phyloP scores from a whole-genome alignment of 768 basidiomycete species.

The Chiua virens region DNA sequence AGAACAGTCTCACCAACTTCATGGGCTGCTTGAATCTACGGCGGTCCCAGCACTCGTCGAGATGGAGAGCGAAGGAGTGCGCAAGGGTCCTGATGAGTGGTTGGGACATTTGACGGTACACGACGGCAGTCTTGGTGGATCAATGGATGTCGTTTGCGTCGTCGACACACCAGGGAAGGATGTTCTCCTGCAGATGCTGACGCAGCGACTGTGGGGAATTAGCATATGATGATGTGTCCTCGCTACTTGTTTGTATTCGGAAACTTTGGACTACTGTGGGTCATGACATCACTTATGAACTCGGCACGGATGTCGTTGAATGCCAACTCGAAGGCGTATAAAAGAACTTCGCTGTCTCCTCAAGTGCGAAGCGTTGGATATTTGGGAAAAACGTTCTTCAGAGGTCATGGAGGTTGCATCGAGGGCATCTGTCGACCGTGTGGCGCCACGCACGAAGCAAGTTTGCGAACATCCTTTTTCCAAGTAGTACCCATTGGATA shows the following conservation, averaged over 20 bases:
- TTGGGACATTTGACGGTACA: slow-evolving; percentile 19
- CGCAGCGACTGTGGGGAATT: slow-evolving; percentile 56
- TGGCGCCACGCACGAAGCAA: too few species aligned
- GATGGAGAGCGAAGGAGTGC: slow-evolving; percentile 35
- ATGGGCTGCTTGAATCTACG: slow-evolving; percentile 46
- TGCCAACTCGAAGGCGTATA: background rate
- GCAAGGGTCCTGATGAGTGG: slow-evolving; percentile 18
- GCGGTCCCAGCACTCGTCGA: slow-evolving; percentile 56
- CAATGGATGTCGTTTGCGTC: slow-evolving; percentile 46
- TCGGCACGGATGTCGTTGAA: background rate
- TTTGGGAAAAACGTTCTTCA: too few species aligned
- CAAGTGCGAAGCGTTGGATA: too few species aligned
- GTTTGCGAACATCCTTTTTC: too few species aligned
- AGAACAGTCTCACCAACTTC: slow-evolving; percentile 34
- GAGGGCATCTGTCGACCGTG: too few species aligned
- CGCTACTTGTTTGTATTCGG: too few species aligned
- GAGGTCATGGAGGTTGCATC: too few species aligned
- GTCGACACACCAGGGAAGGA: slow-evolving; percentile 65
- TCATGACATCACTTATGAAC: too few species aligned
- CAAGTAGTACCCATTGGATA: slow-evolving; percentile 34
- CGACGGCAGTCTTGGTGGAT: slow-evolving; percentile 21
- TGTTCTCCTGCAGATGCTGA: slow-evolving; percentile 46
- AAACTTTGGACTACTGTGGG: too few species aligned
- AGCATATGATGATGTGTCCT: background rate
- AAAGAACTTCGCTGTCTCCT: too few species aligned